Percentiles rank a stretch among this genome's conserved stretches.
These are phyloP conservation scores for Davidsoniella virescens DNA, from an alignment of 2,329 filamentous ascomycete genomes.

Conservation along the genomic window DNA sequence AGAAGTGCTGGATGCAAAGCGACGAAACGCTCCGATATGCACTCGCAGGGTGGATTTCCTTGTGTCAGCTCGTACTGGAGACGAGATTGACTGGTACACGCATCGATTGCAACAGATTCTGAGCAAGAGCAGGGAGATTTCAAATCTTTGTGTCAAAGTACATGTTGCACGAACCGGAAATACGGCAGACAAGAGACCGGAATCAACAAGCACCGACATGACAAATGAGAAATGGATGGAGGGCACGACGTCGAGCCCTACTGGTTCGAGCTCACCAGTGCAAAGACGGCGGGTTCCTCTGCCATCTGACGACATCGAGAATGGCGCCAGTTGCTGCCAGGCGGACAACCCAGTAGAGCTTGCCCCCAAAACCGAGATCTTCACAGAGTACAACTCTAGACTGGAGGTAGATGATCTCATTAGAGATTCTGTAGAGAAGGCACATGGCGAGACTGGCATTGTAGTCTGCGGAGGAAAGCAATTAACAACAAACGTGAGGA, in stretches of 20 bases:
- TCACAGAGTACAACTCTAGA: slow-evolving; percentile 29
- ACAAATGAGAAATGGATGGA: slow-evolving; percentile 1
- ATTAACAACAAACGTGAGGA: slow-evolving; percentile 36
- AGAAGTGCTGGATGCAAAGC: slow-evolving; percentile 27
- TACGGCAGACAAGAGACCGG: not conserved
- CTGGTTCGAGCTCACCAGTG: not conserved
- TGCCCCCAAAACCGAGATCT: slow-evolving; percentile 17
- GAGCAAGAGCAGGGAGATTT: slow-evolving; percentile 23
- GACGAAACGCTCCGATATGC: slow-evolving; percentile 25
- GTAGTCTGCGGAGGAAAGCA: slow-evolving; percentile 43
- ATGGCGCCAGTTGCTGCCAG: slow-evolving; percentile 9
- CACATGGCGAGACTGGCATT: slow-evolving; percentile 44
- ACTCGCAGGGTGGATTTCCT: slow-evolving; percentile 37
- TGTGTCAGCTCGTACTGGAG: slow-evolving; percentile 32
- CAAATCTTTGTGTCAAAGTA: slow-evolving; percentile 31
- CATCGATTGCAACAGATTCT: slow-evolving; percentile 31
- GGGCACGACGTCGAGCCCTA: not conserved
- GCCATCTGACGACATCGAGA: slow-evolving; percentile 9
- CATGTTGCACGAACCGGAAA: slow-evolving; percentile 36
- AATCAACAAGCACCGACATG: not conserved
- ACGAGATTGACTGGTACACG: slow-evolving; percentile 40
- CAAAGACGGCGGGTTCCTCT: not conserved
- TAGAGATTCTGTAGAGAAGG: slow-evolving; percentile 36
- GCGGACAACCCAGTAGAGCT: slow-evolving; percentile 3
- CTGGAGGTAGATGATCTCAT: slow-evolving; percentile 37